These are phyloP conservation scores for Amaranthus cruentus DNA, from an alignment of 148 eudicot species.

Conservation along the genomic window DNA sequence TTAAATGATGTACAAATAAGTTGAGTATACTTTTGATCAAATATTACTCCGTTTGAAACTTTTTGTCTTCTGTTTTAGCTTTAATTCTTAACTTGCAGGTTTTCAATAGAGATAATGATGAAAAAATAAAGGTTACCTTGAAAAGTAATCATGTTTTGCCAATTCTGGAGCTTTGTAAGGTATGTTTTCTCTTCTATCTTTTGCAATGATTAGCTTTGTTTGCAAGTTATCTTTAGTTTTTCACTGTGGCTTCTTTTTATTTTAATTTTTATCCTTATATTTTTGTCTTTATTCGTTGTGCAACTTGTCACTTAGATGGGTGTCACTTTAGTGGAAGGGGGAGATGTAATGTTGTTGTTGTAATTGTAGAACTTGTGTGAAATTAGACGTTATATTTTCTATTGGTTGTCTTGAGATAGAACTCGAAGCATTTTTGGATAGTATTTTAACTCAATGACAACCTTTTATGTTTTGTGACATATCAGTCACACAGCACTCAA, in stretches of 20 bases:
- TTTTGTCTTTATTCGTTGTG: neutral
- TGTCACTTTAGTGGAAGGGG: too few species aligned
- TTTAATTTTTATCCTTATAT: neutral
- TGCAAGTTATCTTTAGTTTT: neutral
- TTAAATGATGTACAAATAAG: neutral
- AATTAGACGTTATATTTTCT: too few species aligned
- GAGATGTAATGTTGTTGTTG: too few species aligned
- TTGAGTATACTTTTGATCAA: too few species aligned
- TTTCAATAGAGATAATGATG: constrained; percentile 57
- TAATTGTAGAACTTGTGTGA: too few species aligned
- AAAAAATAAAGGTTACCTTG: constrained; percentile 55
- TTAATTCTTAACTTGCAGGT: constrained; percentile 39
- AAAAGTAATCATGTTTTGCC: constrained; percentile 81
- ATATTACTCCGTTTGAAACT: neutral
- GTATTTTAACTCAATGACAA: too few species aligned
- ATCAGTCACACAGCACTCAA: too few species aligned
- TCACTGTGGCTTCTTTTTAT: neutral
- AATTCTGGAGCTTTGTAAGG: constrained; percentile 81
- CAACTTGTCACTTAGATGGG: neutral
- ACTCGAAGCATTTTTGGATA: too few species aligned
- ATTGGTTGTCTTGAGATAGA: too few species aligned
- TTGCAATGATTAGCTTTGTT: neutral
- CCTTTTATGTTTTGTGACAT: too few species aligned
- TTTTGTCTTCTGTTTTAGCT: neutral
- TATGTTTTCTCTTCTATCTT: constrained; percentile 20